Conservation (phyloP, 371 early-diverging fungal species). For the Syncephalis fuscata region DNA sequence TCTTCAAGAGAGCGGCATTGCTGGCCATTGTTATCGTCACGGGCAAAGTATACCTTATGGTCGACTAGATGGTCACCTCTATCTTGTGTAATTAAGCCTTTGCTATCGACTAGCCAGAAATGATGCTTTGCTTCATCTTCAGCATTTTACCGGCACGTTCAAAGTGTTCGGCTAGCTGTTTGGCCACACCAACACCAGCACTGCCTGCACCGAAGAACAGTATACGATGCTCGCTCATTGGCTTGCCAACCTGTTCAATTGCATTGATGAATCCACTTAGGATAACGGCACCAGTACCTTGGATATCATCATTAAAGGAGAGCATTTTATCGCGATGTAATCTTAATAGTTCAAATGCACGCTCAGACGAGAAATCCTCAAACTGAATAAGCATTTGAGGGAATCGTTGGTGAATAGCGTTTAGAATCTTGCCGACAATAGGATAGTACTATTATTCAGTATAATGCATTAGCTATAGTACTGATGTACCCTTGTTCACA, state of each 20-base stretch:
- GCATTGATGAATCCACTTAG: constrained; percentile 84
- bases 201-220: constrained; percentile 81
- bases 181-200: constrained; percentile 82
- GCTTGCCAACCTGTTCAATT: constrained; percentile 34
- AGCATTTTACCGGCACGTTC: constrained; percentile 34
- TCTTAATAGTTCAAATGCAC: constrained; percentile 56
- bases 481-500: no score
- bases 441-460: constrained; percentile 34
- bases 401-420: constrained; percentile 40
- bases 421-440: constrained; percentile 66
- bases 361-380: constrained; percentile 84
- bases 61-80: constrained; percentile 67
- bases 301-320: constrained; percentile 66
- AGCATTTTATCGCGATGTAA: constrained; percentile 42
- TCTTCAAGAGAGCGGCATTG: constrained; percentile 53
- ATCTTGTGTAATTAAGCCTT: constrained; percentile 63
- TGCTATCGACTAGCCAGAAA: constrained; percentile 78
- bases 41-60: constrained; percentile 69
- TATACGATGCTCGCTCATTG: constrained; percentile 56
- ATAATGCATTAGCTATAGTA: background rate
- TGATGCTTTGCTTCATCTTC: constrained; percentile 53
- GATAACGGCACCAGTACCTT: constrained; percentile 87
- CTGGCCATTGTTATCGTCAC: constrained; percentile 48
- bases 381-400: constrained; percentile 76
- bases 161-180: constrained; percentile 61